Conservation (phyloP, 805 yeast genomes). For the Allodekkera sacchari region DNA sequence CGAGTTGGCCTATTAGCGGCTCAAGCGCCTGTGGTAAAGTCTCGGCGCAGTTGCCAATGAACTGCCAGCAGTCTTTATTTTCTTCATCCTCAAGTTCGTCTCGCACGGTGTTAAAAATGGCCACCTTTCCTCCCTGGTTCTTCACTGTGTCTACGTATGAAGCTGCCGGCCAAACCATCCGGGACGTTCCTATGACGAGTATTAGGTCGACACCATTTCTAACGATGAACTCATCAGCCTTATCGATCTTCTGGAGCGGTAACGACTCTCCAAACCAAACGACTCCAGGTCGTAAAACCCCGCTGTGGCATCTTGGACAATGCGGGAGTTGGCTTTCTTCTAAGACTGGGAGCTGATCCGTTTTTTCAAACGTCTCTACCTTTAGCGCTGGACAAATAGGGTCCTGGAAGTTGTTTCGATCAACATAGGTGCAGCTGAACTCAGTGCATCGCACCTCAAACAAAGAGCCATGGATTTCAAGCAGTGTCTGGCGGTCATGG, state of each 20-base stretch:
- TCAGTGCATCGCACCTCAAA: slow-evolving; percentile 70
- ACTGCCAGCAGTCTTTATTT: slow-evolving; percentile 50
- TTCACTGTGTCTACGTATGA: slow-evolving; percentile 76
- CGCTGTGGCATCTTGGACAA: slow-evolving; percentile 69
- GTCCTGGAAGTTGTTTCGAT: slow-evolving; percentile 39
- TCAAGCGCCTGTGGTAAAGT: slow-evolving; percentile 59
- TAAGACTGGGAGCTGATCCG: slow-evolving; percentile 27
- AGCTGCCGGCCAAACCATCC: slow-evolving; percentile 86
- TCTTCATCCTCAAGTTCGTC: slow-evolving; percentile 36
- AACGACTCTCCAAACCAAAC: slow-evolving; percentile 94
- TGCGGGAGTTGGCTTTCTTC: slow-evolving; percentile 50
- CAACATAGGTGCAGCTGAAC: slow-evolving; percentile 59
- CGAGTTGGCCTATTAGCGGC: slow-evolving; percentile 31
- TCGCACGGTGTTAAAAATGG: slow-evolving; percentile 70
- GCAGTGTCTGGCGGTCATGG: slow-evolving; percentile 42
- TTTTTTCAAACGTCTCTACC: slow-evolving; percentile 6
- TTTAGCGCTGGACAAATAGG: slow-evolving; percentile 43
- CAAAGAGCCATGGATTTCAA: slow-evolving; percentile 74
- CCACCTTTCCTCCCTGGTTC: slow-evolving; percentile 71
- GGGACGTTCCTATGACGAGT: slow-evolving; percentile 79
- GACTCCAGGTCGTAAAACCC: slow-evolving; percentile 76
- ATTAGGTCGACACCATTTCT: slow-evolving; percentile 56
- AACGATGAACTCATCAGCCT: slow-evolving; percentile 64
- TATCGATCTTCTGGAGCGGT: slow-evolving; percentile 53
- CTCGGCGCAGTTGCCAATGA: slow-evolving; percentile 72